Evolutionary conservation across 176 grass and related monocot species (phyloP), one percentile per base, ranked within the genome.

Genomic region (Oryza punctata): DNA sequence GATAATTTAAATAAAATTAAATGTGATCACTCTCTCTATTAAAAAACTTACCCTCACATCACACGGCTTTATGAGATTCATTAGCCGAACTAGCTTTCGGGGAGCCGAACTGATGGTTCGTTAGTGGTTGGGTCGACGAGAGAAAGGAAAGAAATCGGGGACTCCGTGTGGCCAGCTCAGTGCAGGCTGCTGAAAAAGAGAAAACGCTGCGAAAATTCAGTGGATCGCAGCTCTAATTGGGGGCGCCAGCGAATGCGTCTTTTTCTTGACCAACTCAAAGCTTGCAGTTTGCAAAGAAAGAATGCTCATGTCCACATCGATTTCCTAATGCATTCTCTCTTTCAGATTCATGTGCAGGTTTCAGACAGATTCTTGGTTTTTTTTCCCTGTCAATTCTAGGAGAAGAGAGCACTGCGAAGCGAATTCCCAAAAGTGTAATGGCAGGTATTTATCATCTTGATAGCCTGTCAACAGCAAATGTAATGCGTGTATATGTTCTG

Each of bases 121-220:
- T n/a, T 38, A 13, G 21, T 41, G 19, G 10, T 46, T 72, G 54
- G 12, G 82, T 84, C 63, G 82, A 44, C 72, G 38, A 8, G 59
- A 76, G 19, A 54, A 67, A 41, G 2, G 65, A 78, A 40, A 40
- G 38, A 85, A 76, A 65, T 41, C 71, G 32, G 65, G 41, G 24
- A 26, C 19, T 82, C 78, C 78, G 83, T 86, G 78, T 67, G 72
- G 60, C 52, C 83, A 81, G 83, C 78, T 85, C 77, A 10, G 44
- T 52, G 60, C n/a, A 23, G 44, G 12, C 75, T 49, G 29, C 11
- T 52, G 71, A 67, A 43, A 67, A 67, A 43, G 29, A 24, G 19
- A 72, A 12, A 44, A 26, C 37, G 28, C 80, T 59, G 77, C 77
- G n/a, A 71, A 57, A 21, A 50, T 40, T 80, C 69, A 13, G 69